Evolutionary conservation across 345 rosid species (phyloP).

Genomic region (Firmiana major): DNA sequence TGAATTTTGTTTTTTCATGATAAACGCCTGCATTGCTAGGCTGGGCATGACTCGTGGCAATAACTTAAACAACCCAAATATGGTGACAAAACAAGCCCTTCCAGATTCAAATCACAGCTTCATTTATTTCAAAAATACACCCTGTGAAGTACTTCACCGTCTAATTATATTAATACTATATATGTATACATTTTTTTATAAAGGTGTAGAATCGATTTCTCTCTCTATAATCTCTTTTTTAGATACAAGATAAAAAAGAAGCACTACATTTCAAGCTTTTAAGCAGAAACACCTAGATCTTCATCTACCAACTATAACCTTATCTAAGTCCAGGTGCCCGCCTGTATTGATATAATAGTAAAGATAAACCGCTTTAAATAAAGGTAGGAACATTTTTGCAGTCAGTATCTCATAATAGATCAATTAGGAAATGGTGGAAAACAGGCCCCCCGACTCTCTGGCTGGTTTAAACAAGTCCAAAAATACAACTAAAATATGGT

Average conservation of each 20-base stretch:
- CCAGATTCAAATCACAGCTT: not conserved
- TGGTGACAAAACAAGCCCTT: not conserved
- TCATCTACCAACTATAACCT: not conserved
- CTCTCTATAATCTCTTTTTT: not conserved
- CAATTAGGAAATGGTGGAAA: not conserved
- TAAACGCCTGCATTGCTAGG: too few relatives aligned
- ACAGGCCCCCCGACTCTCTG: not conserved
- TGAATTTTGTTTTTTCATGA: too few relatives aligned
- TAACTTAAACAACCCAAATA: not conserved
- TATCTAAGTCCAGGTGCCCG: not conserved
- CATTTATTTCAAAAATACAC: not conserved
- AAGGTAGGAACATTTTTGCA: not conserved
- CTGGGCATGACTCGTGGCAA: not conserved
- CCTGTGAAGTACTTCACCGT: not conserved
- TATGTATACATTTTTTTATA: not conserved
- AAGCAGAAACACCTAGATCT: not conserved
- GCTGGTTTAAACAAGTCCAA: not conserved
- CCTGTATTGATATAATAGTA: not conserved
- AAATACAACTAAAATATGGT: conserved; percentile 1
- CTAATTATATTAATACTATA: not conserved
- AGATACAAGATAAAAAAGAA: not conserved
- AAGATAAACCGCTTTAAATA: not conserved
- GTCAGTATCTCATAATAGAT: not conserved
- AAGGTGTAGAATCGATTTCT: not conserved
- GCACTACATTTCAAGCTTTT: not conserved